These are phyloP conservation scores for Pseudogymnoascus sp. DNA, from an alignment of 2,329 filamentous ascomycete species.

Conservation along the genomic window DNA sequence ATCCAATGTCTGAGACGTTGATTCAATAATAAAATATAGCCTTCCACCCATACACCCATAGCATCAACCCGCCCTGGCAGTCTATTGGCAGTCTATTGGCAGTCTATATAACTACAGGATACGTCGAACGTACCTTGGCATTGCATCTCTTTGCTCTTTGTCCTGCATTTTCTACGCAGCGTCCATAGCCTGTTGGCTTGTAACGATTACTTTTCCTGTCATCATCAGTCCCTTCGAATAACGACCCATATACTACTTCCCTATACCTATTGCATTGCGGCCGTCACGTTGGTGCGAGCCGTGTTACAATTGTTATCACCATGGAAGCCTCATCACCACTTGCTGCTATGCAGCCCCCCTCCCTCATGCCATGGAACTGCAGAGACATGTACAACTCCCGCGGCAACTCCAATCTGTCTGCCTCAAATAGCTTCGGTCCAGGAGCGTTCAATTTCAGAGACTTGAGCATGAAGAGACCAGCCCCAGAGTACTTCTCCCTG, in stretches of 20 bases:
- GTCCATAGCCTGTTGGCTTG: constrained; percentile 4
- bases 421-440: constrained; percentile 49
- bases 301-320: constrained; percentile 22
- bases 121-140: constrained; percentile 6
- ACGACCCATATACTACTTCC: neutral
- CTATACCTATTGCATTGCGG: neutral
- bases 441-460: constrained; percentile 70
- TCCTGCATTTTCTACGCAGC: neutral
- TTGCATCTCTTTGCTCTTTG: constrained; percentile 5
- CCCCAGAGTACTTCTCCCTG: constrained; percentile 72
- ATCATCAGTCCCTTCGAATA: neutral
- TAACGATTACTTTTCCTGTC: neutral
- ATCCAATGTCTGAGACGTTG: constrained; percentile 9
- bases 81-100: neutral
- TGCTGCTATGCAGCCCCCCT: constrained; percentile 80
- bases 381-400: constrained; percentile 47
- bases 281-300: neutral
- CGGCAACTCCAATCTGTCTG: constrained; percentile 41
- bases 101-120: constrained; percentile 6
- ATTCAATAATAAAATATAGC: constrained; percentile 9
- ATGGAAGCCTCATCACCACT: constrained; percentile 95
- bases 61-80: neutral
- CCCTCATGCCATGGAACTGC: constrained; percentile 52
- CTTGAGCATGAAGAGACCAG: constrained; percentile 62
- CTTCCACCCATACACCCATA: neutral